A percentile compares a stretch with the other conserved stretches of the same genome.
Evolutionary conservation across 257 asterid genomes (phyloP).

Genomic region (Apocynum venetum): DNA sequence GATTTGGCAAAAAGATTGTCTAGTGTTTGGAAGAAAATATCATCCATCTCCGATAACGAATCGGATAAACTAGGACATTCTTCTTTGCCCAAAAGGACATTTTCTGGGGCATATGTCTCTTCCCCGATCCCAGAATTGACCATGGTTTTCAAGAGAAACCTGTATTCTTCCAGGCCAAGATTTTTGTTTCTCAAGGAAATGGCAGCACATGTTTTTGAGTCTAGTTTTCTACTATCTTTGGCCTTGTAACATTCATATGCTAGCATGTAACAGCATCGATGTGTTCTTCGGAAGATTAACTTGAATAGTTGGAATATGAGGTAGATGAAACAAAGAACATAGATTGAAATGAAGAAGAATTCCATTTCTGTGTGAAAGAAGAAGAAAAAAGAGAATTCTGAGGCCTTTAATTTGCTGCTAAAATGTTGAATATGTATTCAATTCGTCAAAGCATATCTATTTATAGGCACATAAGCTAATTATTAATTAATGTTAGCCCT

Average conservation of each 20-base stretch:
- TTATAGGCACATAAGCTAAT: not conserved
- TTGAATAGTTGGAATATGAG: not conserved
- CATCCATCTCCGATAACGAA: conserved; percentile 28
- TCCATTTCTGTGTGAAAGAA: not conserved
- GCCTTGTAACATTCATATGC: conserved; percentile 33
- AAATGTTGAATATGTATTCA: not conserved
- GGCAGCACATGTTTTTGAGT: conserved; percentile 12
- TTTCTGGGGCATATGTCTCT: conserved; percentile 29
- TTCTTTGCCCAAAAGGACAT: conserved; percentile 24
- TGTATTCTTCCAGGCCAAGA: conserved; percentile 27
- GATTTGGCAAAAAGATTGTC: conserved; percentile 25
- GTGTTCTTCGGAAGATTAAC: not conserved
- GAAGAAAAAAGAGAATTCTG: not conserved
- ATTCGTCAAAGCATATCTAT: not conserved
- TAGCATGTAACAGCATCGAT: conserved; percentile 25
- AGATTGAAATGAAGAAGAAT: not conserved
- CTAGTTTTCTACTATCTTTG: conserved; percentile 12
- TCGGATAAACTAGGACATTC: conserved; percentile 16
- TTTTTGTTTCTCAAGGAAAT: conserved; percentile 28
- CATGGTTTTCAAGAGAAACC: conserved; percentile 26
- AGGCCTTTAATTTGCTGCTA: not conserved
- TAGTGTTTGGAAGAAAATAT: conserved; percentile 21
- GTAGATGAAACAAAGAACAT: not conserved
- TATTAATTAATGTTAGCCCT: too few species aligned
- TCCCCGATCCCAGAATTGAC: conserved; percentile 39